Conservation (phyloP, 176 grass and related monocot genomes). For the Paspalum notatum region DNA sequence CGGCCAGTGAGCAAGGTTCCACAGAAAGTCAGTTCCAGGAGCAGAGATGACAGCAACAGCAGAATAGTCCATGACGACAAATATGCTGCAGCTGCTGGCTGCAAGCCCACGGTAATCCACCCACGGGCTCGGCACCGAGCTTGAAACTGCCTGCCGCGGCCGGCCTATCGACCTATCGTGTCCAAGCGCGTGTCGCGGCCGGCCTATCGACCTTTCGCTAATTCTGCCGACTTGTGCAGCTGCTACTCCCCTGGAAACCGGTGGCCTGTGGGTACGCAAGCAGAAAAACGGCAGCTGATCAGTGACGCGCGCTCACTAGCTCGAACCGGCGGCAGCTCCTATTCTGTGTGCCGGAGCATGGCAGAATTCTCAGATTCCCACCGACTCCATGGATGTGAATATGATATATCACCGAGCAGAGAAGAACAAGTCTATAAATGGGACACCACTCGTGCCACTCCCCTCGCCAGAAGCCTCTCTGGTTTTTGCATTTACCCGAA, state of each 20-base stretch:
- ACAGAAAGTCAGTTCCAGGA: background rate
- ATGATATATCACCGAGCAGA: background rate
- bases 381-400: background rate
- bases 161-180: slow-evolving; percentile 16
- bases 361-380: slow-evolving; percentile 17
- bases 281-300: background rate
- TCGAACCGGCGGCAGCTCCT: background rate
- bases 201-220: too few relatives aligned
- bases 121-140: slow-evolving; percentile 22
- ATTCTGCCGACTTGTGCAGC: background rate
- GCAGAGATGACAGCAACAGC: slow-evolving; percentile 16
- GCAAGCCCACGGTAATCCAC: slow-evolving; percentile 45
- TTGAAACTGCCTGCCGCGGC: slow-evolving; percentile 15
- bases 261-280: slow-evolving; percentile 26
- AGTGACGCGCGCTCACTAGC: background rate
- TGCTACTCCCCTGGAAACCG: background rate
- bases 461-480: background rate
- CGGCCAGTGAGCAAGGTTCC: background rate
- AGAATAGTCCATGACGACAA: slow-evolving; percentile 6
- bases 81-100: background rate
- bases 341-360: slow-evolving; percentile 48
- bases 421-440: background rate
- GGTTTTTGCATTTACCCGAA: background rate
- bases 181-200: background rate
- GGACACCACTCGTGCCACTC: background rate